These are phyloP conservation scores for Cyberlindnera lachancei DNA, from an alignment of 805 yeast species.

Conservation along the genomic window DNA sequence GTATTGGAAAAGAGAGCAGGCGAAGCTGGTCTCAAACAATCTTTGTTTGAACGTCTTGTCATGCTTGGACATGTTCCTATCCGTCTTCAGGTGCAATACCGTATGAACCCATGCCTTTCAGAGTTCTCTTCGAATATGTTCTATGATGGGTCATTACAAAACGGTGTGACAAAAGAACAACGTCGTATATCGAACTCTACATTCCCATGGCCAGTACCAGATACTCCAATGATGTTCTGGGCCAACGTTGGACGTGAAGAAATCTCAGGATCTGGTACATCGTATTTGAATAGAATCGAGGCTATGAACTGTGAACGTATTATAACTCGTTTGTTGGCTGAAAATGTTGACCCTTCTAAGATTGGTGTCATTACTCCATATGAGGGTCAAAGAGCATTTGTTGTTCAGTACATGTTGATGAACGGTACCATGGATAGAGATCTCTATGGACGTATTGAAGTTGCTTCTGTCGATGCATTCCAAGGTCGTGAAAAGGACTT, in stretches of 20 bases:
- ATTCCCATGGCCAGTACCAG: constrained; percentile 89
- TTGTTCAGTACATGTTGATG: constrained; percentile 69
- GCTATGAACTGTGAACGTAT: constrained; percentile 83
- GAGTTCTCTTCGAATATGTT: constrained; percentile 89
- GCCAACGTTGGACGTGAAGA: constrained; percentile 85
- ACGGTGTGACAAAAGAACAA: constrained; percentile 79
- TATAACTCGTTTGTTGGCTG: constrained; percentile 62
- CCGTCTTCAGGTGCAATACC: constrained; percentile 83
- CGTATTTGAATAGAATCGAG: constrained; percentile 79
- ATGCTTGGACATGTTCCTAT: constrained; percentile 78
- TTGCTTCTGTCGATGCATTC: constrained; percentile 92
- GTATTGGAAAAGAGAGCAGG: constrained; percentile 74
- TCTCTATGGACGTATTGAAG: constrained; percentile 66
- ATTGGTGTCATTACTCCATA: constrained; percentile 94
- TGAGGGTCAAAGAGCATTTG: constrained; percentile 85
- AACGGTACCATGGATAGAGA: constrained; percentile 63
- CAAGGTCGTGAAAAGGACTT: constrained; percentile 88
- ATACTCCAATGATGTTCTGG: constrained; percentile 95
- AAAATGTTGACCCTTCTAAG: constrained; percentile 71
- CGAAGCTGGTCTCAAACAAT: constrained; percentile 79
- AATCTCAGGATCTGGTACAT: constrained; percentile 71
- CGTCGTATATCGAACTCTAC: constrained; percentile 45
- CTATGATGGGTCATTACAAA: constrained; percentile 86
- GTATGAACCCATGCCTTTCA: constrained; percentile 87
- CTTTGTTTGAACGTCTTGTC: constrained; percentile 81